Percentiles rank a stretch among this genome's conserved stretches.
Evolutionary conservation across 2,329 filamentous ascomycete genomes (phyloP).

Genomic region (Didymellaceae sp.): DNA sequence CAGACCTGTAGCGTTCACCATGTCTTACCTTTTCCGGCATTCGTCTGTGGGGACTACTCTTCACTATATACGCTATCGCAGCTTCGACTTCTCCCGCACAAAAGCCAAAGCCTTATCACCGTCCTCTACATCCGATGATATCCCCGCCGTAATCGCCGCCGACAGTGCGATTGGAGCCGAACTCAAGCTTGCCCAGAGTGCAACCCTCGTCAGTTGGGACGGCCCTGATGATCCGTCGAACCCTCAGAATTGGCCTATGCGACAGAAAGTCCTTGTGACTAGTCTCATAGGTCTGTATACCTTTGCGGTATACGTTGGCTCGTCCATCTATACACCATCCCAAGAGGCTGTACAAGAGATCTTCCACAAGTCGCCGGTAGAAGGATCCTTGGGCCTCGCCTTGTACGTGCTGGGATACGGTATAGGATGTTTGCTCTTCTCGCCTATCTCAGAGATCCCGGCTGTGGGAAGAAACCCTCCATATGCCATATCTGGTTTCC

Average conservation of each 20-base stretch:
- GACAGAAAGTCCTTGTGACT: constrained; percentile 42
- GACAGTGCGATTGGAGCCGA: constrained; percentile 23
- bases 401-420: constrained; percentile 68
- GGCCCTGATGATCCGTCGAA: constrained; percentile 45
- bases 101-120: constrained; percentile 22
- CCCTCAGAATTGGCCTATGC: constrained; percentile 45
- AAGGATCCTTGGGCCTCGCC: constrained; percentile 63
- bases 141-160: constrained; percentile 16
- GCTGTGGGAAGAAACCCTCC: constrained; percentile 69
- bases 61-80: constrained; percentile 30
- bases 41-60: constrained; percentile 25
- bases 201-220: constrained; percentile 49
- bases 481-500: constrained; percentile 70
- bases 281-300: constrained; percentile 59
- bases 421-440: constrained; percentile 68
- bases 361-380: constrained; percentile 60
- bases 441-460: constrained; percentile 70
- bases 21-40: constrained; percentile 33
- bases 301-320: constrained; percentile 62
- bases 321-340: constrained; percentile 57
- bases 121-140: constrained; percentile 30
- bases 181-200: constrained; percentile 31
- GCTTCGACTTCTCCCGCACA: constrained; percentile 28
- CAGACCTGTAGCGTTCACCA: constrained; percentile 2
- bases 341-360: constrained; percentile 55